Percentiles rank a stretch among this genome's conserved stretches.
Evolutionary conservation across 2,329 filamentous ascomycete genomes (phyloP).

Genomic region (Cladorrhinum sp.): DNA sequence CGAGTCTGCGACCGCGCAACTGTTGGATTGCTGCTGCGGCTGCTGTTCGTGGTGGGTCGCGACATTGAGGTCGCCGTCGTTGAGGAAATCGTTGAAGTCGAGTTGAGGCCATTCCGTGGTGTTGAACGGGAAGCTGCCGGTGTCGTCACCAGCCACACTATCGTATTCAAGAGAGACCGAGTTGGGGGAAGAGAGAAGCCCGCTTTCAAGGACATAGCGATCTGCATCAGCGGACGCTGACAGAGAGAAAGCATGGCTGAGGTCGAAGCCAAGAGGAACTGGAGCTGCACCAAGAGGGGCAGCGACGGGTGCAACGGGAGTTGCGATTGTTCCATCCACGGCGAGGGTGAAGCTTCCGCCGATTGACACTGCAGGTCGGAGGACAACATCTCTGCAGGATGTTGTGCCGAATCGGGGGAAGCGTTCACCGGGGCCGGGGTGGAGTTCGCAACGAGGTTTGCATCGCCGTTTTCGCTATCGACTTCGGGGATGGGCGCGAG

Average conservation of each 20-base stretch:
- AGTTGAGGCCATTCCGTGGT: constrained; percentile 39
- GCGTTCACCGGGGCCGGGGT: constrained; percentile 32
- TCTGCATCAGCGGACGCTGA: constrained; percentile 68
- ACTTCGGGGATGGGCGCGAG: constrained; percentile 51
- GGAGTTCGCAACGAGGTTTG: constrained; percentile 26
- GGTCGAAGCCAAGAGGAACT: constrained; percentile 62
- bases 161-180: constrained; percentile 63
- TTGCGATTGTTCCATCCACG: constrained; percentile 42
- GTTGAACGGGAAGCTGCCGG: constrained; percentile 45
- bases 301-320: constrained; percentile 40
- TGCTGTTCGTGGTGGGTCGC: constrained; percentile 36
- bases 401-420: constrained; percentile 95
- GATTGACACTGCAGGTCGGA: constrained; percentile 99
- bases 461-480: constrained; percentile 28
- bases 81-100: constrained; percentile 55
- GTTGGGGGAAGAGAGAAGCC: constrained; percentile 71
- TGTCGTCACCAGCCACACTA: constrained; percentile 61
- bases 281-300: constrained; percentile 52
- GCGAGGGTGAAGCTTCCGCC: constrained; percentile 55
- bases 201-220: constrained; percentile 73
- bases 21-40: constrained; percentile 46
- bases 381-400: constrained; percentile 99
- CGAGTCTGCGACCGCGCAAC: constrained; percentile 51
- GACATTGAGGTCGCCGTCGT: constrained; percentile 46
- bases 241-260: constrained; percentile 66